These are phyloP conservation scores for Brassica balearica DNA, from an alignment of 441 rosid species.

Conservation along the genomic window DNA sequence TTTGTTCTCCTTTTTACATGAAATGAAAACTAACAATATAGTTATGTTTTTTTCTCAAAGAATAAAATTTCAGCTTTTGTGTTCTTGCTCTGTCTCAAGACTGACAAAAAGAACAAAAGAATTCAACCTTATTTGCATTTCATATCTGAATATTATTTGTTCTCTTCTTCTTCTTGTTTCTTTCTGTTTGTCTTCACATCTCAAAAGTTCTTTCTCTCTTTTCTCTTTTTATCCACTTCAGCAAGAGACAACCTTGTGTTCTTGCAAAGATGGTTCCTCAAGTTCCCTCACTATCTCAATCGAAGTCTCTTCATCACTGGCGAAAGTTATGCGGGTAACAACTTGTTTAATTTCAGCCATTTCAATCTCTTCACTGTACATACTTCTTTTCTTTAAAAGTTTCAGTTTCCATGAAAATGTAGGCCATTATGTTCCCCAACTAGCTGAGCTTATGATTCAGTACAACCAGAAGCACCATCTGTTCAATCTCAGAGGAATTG, in stretches of 20 bases:
- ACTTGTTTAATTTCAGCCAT: conserved; percentile 15
- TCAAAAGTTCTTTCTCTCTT: conserved; percentile 22
- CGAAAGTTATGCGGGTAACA: conserved; percentile 97
- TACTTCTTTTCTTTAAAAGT: not conserved
- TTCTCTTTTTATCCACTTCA: conserved; percentile 48
- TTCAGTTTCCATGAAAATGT: conserved; percentile 8
- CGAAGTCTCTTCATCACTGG: conserved; percentile 89
- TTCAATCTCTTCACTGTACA: conserved; percentile 1
- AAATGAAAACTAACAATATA: conserved; percentile 23
- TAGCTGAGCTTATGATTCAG: conserved; percentile 84
- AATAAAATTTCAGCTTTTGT: conserved; percentile 42
- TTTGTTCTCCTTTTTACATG: conserved; percentile 39
- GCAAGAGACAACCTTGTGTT: conserved; percentile 94
- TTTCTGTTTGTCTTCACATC: conserved; percentile 37
- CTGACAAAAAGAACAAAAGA: conserved; percentile 55
- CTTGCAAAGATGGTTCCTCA: conserved; percentile 88
- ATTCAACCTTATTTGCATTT: conserved; percentile 44
- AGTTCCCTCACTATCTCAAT: conserved; percentile 90
- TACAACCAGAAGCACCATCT: conserved; percentile 75
- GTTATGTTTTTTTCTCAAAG: not conserved
- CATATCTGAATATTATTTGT: conserved; percentile 36
- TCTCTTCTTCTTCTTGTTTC: conserved; percentile 28
- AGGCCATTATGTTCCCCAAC: conserved; percentile 97
- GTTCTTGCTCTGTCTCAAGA: conserved; percentile 48
- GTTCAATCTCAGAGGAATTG: conserved; percentile 92